Evolutionary conservation across 306 rosid genomes (phyloP), one percentile per base, ranked within the genome.

Genomic region (Citrullus colocynthis): DNA sequence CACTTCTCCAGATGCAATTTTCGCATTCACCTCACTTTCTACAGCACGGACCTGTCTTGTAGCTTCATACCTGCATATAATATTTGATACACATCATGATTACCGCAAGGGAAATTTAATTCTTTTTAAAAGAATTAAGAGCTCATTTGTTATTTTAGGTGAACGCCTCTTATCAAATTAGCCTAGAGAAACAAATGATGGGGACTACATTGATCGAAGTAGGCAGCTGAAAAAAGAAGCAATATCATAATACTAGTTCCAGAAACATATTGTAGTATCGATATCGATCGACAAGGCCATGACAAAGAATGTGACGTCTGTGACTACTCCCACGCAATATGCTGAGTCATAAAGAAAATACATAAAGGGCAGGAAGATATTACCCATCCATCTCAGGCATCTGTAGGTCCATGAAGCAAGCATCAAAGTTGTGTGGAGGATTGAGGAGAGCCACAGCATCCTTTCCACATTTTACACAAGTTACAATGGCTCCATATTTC

Each of bases 301-400:
- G 41, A 14, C 52, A 13, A 21, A 44, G 36, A 48, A 48, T 45
- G 8, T 7, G 9, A 64, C 4, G 9, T 45, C 21, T 21, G 13
- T 70, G 37, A 6, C 76, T 15, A 74, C 64, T 54, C 49, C 48
- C 51, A 54, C 49, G 78, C 48, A 44, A 36, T 36, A 12, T 12
- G 66, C 20, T 30, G 1, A 37, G 78, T 36, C n/a, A 24, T 49
- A 74, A 54, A 52, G 51, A 16, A 55, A 37, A 54, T 48, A 7
- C 42, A 48, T 73, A 18, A 16, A 76, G 21, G 41, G 16, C 16
- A 58, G 57, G 39, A 59, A 57, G 55, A 60, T 76, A 41, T 85
- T 95, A 95, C 99, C 99, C 99, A 16, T 95, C 93, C 97, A 95
- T 95, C 88, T 91, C 97, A 42, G 98, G 99, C 99, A 95, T 95